A percentile compares a stretch with the other conserved stretches of the same genome.
Conservation (phyloP, 441 rosid species). For the Croton setiger region DNA sequence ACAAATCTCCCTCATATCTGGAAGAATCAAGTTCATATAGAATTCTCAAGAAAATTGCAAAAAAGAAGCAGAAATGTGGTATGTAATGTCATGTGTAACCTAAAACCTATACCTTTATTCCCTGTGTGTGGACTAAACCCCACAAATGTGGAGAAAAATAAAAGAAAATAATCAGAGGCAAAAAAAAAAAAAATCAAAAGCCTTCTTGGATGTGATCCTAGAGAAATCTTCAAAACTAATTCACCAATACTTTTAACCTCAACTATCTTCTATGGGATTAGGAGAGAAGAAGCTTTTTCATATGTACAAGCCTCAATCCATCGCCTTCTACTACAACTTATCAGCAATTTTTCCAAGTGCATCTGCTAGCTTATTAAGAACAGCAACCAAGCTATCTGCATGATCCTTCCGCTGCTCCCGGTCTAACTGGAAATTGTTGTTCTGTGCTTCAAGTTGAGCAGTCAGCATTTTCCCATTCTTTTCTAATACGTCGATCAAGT, state of each 20-base stretch:
- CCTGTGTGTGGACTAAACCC: conserved; percentile 22
- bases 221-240: conserved; percentile 24
- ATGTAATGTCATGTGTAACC: conserved; percentile 12
- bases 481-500: conserved; percentile 65
- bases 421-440: conserved; percentile 63
- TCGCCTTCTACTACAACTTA: conserved; percentile 55
- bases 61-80: conserved; percentile 15
- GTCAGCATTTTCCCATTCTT: conserved; percentile 77
- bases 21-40: background rate
- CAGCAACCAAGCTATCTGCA: conserved; percentile 57
- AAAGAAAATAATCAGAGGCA: background rate
- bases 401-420: conserved; percentile 88
- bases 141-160: conserved; percentile 9
- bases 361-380: conserved; percentile 86
- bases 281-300: conserved; percentile 20
- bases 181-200: background rate
- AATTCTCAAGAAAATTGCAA: background rate
- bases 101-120: conserved; percentile 25
- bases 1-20: conserved; percentile 1
- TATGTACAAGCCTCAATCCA: conserved; percentile 33
- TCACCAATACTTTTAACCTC: conserved; percentile 28
- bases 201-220: conserved; percentile 20
- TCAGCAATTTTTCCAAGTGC: conserved; percentile 89
- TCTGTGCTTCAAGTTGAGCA: conserved; percentile 91
- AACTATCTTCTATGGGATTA: conserved; percentile 23